Evolutionary conservation across 108 stramenopile species (phyloP).

Genomic region (Skeletonema grethae): DNA sequence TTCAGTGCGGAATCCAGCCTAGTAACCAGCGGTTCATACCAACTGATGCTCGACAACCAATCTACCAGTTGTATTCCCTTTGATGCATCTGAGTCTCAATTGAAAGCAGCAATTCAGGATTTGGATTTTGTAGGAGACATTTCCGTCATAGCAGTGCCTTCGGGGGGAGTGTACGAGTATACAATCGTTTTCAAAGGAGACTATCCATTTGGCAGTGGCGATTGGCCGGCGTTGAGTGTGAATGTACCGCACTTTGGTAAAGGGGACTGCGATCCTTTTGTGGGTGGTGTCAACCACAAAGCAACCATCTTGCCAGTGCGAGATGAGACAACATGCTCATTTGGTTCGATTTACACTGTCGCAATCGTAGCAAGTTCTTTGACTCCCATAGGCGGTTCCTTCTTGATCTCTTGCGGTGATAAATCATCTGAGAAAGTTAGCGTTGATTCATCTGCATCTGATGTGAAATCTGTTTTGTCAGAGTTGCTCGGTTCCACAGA

Average conservation of each 20-base stretch:
- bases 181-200: slow-evolving; percentile 27
- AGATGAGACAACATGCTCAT: slow-evolving; percentile 41
- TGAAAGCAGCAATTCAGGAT: slow-evolving; percentile 28
- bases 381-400: slow-evolving; percentile 29
- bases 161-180: slow-evolving; percentile 18
- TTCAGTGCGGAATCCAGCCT: slow-evolving; percentile 15
- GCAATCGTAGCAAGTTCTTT: slow-evolving; percentile 42
- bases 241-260: slow-evolving; percentile 29
- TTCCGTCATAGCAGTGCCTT: slow-evolving; percentile 8
- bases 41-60: slow-evolving; percentile 31
- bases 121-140: slow-evolving; percentile 25
- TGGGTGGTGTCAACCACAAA: slow-evolving; percentile 28
- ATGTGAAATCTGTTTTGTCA: slow-evolving; percentile 29
- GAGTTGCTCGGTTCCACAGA: slow-evolving; percentile 14
- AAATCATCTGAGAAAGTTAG: slow-evolving; percentile 12
- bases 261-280: slow-evolving; percentile 32
- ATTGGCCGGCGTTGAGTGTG: slow-evolving; percentile 43
- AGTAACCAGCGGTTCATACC: slow-evolving; percentile 32
- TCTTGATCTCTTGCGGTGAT: slow-evolving; percentile 19
- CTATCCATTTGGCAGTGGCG: slow-evolving; percentile 28
- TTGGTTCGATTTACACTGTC: slow-evolving; percentile 20
- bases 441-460: slow-evolving; percentile 26
- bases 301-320: slow-evolving; percentile 27
- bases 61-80: slow-evolving; percentile 30
- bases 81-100: slow-evolving; percentile 33